A percentile compares a stretch with the other conserved stretches of the same genome.
phyloP scores from a whole-genome alignment of 2,329 filamentous ascomycete genomes.

The Penicillium sp. region DNA sequence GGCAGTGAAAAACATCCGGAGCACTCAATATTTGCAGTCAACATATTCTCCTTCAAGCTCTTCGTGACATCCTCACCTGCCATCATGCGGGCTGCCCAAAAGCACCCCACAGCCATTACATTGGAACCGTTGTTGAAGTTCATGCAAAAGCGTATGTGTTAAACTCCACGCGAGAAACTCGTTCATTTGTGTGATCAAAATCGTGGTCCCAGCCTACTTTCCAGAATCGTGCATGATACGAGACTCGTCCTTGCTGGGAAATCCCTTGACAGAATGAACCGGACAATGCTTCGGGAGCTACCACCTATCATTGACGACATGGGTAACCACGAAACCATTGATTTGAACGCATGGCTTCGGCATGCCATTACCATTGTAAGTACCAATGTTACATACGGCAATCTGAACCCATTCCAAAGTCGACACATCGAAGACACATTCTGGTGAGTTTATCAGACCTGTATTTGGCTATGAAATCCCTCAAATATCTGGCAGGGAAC shows the following conservation, averaged over 20 bases:
- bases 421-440: not conserved
- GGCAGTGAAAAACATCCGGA: not conserved
- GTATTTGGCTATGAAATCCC: no score
- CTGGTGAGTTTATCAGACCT: not conserved
- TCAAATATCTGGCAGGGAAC: not conserved
- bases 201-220: not conserved
- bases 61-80: not conserved
- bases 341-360: not conserved
- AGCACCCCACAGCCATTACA: not conserved
- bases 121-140: not conserved
- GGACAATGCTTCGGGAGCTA: not conserved
- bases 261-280: not conserved
- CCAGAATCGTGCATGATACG: not conserved
- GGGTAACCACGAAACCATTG: not conserved
- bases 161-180: not conserved
- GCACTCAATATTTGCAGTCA: not conserved
- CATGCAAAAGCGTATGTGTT: not conserved
- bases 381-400: not conserved
- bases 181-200: not conserved
- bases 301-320: not conserved
- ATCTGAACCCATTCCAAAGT: not conserved
- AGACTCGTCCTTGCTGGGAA: not conserved
- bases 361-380: not conserved
- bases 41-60: not conserved
- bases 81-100: not conserved